A percentile compares a stretch with the other conserved stretches of the same genome.
phyloP scores from a whole-genome alignment of 2,329 filamentous ascomycete genomes.

The Neonectria magnoliae region DNA sequence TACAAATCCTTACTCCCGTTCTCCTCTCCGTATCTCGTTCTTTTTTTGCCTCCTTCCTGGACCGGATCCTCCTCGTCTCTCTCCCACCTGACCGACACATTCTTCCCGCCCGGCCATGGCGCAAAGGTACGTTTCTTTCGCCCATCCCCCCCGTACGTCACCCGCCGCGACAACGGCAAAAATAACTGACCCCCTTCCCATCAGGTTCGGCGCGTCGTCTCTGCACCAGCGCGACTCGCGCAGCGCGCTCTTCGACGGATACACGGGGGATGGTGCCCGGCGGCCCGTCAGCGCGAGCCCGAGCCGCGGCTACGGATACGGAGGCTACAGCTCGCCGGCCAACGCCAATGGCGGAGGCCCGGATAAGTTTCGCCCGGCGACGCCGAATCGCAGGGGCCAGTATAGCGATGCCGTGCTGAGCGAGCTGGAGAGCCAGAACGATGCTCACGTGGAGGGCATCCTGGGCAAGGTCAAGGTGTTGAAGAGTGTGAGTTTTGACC shows the following conservation, averaged over 20 bases:
- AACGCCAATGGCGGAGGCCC: slow-evolving; percentile 37
- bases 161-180: not conserved
- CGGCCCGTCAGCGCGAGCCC: slow-evolving; percentile 59
- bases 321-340: slow-evolving; percentile 42
- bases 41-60: slow-evolving; percentile 4
- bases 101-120: slow-evolving; percentile 42
- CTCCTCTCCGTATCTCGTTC: slow-evolving; percentile 5
- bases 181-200: slow-evolving; percentile 18
- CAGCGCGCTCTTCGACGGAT: slow-evolving; percentile 79
- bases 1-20: slow-evolving; percentile 7
- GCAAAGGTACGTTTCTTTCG: slow-evolving; percentile 46
- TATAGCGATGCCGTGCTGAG: slow-evolving; percentile 92
- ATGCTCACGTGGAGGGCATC: slow-evolving; percentile 88
- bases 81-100: slow-evolving; percentile 2
- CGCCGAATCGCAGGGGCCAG: slow-evolving; percentile 83
- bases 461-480: slow-evolving; percentile 88
- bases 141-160: slow-evolving; percentile 13
- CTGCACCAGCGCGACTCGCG: slow-evolving; percentile 79
- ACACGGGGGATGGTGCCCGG: slow-evolving; percentile 60
- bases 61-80: not conserved
- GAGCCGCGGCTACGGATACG: slow-evolving; percentile 62
- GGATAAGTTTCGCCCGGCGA: slow-evolving; percentile 68
- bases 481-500: slow-evolving; percentile 76
- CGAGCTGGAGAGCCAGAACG: slow-evolving; percentile 96
- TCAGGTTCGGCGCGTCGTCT: slow-evolving; percentile 72